phyloP scores from a whole-genome alignment of 2,329 filamentous ascomycete species.

The Davidsoniella australis region DNA sequence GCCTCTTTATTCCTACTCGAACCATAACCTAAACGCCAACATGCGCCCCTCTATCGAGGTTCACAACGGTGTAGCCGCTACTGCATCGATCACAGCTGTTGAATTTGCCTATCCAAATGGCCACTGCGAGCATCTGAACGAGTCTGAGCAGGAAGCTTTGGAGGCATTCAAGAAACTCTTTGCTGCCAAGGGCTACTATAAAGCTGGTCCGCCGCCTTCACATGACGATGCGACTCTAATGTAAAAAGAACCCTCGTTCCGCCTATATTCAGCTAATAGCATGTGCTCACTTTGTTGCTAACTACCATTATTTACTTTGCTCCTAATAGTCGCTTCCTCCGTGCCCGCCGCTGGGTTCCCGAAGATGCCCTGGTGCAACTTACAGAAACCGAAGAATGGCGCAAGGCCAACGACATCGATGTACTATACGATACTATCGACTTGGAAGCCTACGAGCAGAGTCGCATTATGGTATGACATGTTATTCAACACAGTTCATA shows the following conservation, averaged over 20 bases:
- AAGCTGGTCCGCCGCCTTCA: slow-evolving; percentile 36
- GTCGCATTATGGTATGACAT: slow-evolving; percentile 49
- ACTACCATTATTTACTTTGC: slow-evolving; percentile 5
- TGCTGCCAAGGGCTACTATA: slow-evolving; percentile 47
- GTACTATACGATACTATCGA: slow-evolving; percentile 76
- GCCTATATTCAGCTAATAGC: not conserved
- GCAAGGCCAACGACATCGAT: slow-evolving; percentile 60
- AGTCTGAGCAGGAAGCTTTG: slow-evolving; percentile 50
- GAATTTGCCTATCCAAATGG: slow-evolving; percentile 49
- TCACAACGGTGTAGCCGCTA: slow-evolving; percentile 4
- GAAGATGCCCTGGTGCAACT: slow-evolving; percentile 70
- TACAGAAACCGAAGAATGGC: slow-evolving; percentile 76
- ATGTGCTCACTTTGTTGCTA: not conserved
- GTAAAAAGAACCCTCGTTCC: slow-evolving; percentile 25
- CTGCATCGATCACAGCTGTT: slow-evolving; percentile 14
- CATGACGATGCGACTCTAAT: slow-evolving; percentile 61
- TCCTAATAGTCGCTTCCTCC: slow-evolving; percentile 57
- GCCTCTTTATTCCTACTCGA: not conserved
- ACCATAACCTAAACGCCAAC: not conserved
- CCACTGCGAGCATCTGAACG: slow-evolving; percentile 63
- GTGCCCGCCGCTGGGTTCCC: slow-evolving; percentile 66
- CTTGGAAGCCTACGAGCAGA: slow-evolving; percentile 65
- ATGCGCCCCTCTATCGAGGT: slow-evolving; percentile 4
- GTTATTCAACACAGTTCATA: not conserved
- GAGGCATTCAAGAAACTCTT: slow-evolving; percentile 54